Evolutionary conservation across 2,329 filamentous ascomycete genomes (phyloP), one percentile per base, ranked within the genome.

Genomic region (Diaporthe sp.): DNA sequence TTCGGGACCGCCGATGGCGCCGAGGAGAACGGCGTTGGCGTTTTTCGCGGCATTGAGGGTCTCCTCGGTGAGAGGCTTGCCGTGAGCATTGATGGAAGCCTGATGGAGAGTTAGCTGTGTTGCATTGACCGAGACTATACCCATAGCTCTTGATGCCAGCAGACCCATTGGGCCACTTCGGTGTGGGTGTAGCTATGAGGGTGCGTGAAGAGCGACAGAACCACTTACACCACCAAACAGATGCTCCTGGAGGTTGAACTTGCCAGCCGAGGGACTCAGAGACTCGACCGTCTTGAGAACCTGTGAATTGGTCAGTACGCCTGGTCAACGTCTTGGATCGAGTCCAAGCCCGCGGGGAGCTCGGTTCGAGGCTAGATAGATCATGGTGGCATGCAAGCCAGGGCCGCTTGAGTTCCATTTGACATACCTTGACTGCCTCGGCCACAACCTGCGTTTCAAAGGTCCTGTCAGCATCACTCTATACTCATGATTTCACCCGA

Each of bases 181-280:
- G 38, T 76, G 40, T 55, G 77, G 55, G 30, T 28, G 28, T n/a
- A 6, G 19, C 12, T 25, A 35, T 25, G 8, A 15, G 25, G 19
- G 28, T 28, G 40, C 13, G 42, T 25, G 7, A 17, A 19, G 30
- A 25, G 40, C 17, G 15, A 40, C 3, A 52, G 60, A 35, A 50
- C 77, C 77, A 90, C 94, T 87, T 91, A 97, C 96, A 81, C 96
- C 96, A 80, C 96, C 96, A 74, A 98, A 90, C 74, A 97, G 89
- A 83, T 98, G 95, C 74, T 98, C 92, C 82, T 98, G 91, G 80
- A 98, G 93, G 83, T 97, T 95, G 87, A 98, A 98, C 80, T 93
- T 93, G 83, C 86, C 88, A 71, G 93, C 89, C 78, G 92, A 90
- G 74, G 92, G 89, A 82, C 91, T 92, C 78, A 87, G 86, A 80